Base-by-base conservation (phyloP, 164 flowering plant genomes). In the Vitis labrusca region DNA sequence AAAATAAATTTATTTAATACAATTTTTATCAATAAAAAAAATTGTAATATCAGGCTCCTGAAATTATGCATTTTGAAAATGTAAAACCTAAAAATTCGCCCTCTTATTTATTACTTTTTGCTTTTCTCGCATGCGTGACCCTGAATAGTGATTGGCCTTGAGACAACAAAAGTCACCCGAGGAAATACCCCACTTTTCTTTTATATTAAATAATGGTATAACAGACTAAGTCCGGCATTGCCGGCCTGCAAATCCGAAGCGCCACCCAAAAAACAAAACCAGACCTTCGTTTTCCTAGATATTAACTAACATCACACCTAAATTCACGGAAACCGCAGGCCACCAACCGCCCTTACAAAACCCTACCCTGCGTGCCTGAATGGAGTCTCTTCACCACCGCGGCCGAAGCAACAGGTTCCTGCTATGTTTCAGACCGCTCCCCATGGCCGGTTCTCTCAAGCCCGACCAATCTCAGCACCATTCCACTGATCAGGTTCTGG, bases 381-480 rank as follows among this genome's bases (percentile, higher is more conserved):
- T 65, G 68, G 68, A 30, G 23, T 65, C 59, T 6, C 23, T 13
- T 4, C 10, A 29, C 23, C n/a, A 29, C 4, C 69, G n/a, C 32
- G 23, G 11, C 59, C 16, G 49, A 11, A 66, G 44, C 49, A 67
- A 1, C n/a, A 61, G 55, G 57, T 65, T 69, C 51, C 51, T 54
- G 19, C 0, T 16, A 49, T 69, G 77, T 44, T 69, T 70, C 17
- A 61, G 27, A 37, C 62, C 74, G 51, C 62, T 15, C 17, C 63
- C 10, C 16, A 32, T 8, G 62, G 71, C 14, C 32, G 29, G 44
- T 37, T 37, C 44, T 37, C 44, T 37, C 1, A 37, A 37, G 7
- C 44, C 44, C 44, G 44, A 37, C 44, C 5, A 6, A 2, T 37
- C 44, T 37, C 44, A 37, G 44, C 5, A 19, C 37, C 10, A 16